Evolutionary conservation across 1,284 basidiomycete species (phyloP).

Genomic region (Microbotryum saponariae): DNA sequence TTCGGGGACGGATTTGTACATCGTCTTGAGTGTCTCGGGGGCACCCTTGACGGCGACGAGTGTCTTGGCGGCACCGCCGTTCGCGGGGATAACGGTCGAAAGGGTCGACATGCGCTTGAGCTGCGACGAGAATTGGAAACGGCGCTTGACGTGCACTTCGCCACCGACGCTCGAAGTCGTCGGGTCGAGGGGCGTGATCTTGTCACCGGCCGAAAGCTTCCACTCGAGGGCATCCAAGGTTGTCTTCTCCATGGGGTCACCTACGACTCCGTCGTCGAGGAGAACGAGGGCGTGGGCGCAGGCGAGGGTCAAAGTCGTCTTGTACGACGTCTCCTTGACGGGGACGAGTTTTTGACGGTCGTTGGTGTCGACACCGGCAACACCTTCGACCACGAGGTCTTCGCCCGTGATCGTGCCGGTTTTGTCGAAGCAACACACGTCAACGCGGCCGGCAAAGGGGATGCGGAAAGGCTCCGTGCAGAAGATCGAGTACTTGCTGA

Average conservation of each 20-base stretch:
- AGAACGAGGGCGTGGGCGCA: conserved; percentile 91
- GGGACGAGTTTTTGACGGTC: conserved; percentile 62
- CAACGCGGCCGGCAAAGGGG: conserved; percentile 82
- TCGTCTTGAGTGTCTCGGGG: conserved; percentile 82
- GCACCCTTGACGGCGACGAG: conserved; percentile 78
- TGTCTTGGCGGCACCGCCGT: neutral
- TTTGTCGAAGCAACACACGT: conserved; percentile 97
- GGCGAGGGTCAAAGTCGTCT: conserved; percentile 82
- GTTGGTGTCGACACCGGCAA: conserved; percentile 61
- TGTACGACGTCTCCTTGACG: conserved; percentile 64
- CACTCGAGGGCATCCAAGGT: conserved; percentile 87
- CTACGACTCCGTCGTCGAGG: conserved; percentile 81
- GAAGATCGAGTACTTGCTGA: conserved; percentile 90
- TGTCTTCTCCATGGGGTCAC: conserved; percentile 99
- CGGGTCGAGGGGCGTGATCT: conserved; percentile 51
- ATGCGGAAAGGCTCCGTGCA: conserved; percentile 97
- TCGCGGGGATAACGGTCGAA: conserved; percentile 48
- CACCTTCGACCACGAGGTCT: conserved; percentile 85
- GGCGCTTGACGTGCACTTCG: conserved; percentile 65
- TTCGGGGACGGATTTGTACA: conserved; percentile 65
- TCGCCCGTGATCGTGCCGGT: conserved; percentile 94
- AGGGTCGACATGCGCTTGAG: conserved; percentile 93
- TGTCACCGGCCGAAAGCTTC: conserved; percentile 74
- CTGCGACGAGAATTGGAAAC: conserved; percentile 92
- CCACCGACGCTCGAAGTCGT: conserved; percentile 27